Evolutionary conservation across 345 rosid species (phyloP).

Genomic region (Raphanus raphanistrum): DNA sequence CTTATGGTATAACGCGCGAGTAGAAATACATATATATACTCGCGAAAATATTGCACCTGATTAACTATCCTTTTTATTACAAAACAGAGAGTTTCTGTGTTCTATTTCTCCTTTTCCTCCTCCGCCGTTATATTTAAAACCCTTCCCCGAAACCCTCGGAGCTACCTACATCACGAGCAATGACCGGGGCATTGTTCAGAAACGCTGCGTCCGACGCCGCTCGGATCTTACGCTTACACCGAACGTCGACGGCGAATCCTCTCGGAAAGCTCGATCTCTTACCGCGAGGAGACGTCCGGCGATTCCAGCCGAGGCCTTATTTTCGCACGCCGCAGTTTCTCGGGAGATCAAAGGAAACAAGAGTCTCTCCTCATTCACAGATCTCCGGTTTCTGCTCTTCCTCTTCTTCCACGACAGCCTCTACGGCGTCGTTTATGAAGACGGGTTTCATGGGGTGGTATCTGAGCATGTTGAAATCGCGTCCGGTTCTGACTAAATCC

Average conservation of each 20-base stretch:
- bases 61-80: background rate
- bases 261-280: slow-evolving; percentile 2
- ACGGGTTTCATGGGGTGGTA: slow-evolving; percentile 77
- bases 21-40: background rate
- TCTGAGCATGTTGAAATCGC: slow-evolving; percentile 73
- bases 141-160: slow-evolving; percentile 31
- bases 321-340: slow-evolving; percentile 41
- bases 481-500: slow-evolving; percentile 82
- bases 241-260: background rate
- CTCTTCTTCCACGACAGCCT: slow-evolving; percentile 28
- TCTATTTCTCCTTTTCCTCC: slow-evolving; percentile 1
- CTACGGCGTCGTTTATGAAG: slow-evolving; percentile 38
- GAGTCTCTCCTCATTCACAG: slow-evolving; percentile 16
- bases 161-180: slow-evolving; percentile 3
- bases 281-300: slow-evolving; percentile 9
- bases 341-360: slow-evolving; percentile 43
- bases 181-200: slow-evolving; percentile 47
- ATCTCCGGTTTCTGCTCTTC: slow-evolving; percentile 39
- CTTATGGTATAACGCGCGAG: slow-evolving; percentile 22
- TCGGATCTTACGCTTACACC: slow-evolving; percentile 30
- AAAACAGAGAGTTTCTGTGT: slow-evolving; percentile 8
- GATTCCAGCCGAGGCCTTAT: slow-evolving; percentile 48
- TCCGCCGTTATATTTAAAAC: slow-evolving; percentile 27
- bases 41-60: background rate
- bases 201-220: background rate